Conservation (phyloP, 2,329 filamentous ascomycete species). For the Colletotrichum sp. region DNA sequence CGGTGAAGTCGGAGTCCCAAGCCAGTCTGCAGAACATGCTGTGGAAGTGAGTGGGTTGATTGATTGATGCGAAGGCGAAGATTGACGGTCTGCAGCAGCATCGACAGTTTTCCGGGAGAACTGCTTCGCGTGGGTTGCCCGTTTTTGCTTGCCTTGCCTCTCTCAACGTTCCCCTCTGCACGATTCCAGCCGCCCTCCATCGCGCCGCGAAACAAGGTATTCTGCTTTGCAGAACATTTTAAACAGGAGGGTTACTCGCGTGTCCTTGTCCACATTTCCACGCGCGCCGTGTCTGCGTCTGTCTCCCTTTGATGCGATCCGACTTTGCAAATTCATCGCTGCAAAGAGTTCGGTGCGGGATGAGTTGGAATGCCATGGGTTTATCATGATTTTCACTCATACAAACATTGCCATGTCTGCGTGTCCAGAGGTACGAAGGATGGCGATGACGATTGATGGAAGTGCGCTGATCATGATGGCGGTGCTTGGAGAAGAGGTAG, state of each 20-base stretch:
- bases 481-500: not conserved
- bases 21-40: not conserved
- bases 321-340: conserved; percentile 23
- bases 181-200: conserved; percentile 5
- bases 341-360: conserved; percentile 13
- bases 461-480: not conserved
- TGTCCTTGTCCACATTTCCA: conserved; percentile 22
- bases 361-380: conserved; percentile 14
- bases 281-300: conserved; percentile 1
- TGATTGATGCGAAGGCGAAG: conserved; percentile 11
- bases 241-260: conserved; percentile 22
- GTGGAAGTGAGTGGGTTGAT: not conserved
- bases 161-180: not conserved
- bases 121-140: not conserved
- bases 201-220: conserved; percentile 17
- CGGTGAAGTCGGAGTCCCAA: not conserved
- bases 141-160: not conserved
- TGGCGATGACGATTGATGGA: not conserved
- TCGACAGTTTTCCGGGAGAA: conserved; percentile 5
- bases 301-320: conserved; percentile 10
- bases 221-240: conserved; percentile 20
- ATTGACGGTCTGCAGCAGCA: conserved; percentile 8
- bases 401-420: conserved; percentile 16
- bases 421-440: not conserved
- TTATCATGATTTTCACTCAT: conserved; percentile 22